These are phyloP conservation scores for Crithidia fasciculata DNA, from an alignment of 208 protist genomes.

Conservation along the genomic window DNA sequence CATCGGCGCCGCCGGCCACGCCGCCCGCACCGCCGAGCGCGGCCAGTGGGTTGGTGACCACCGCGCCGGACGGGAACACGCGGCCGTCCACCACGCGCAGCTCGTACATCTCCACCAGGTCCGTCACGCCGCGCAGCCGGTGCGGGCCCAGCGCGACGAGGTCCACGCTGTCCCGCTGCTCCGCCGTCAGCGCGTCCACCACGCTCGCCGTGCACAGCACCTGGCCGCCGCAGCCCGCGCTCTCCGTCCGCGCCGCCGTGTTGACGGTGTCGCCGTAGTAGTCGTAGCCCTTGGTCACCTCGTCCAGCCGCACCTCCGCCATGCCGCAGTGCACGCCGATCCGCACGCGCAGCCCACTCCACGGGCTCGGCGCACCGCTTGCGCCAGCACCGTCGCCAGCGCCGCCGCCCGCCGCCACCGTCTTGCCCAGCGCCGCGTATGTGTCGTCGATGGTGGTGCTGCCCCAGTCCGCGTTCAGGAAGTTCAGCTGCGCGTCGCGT, in stretches of 20 bases:
- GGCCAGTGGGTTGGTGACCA: slow-evolving; percentile 19
- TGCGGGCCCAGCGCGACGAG: slow-evolving; percentile 35
- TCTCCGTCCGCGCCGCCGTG: slow-evolving; percentile 78
- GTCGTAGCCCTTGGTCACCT: slow-evolving; percentile 78
- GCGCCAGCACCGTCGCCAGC: too few relatives aligned
- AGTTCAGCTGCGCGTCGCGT: slow-evolving; percentile 45
- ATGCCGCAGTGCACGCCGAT: slow-evolving; percentile 65
- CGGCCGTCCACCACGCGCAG: slow-evolving; percentile 53
- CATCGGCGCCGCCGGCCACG: not conserved
- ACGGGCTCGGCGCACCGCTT: slow-evolving; percentile 29
- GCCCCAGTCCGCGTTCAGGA: slow-evolving; percentile 54
- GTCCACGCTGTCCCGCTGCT: slow-evolving; percentile 31
- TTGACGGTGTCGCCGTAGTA: slow-evolving; percentile 86
- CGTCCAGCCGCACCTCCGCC: slow-evolving; percentile 51
- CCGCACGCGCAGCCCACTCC: slow-evolving; percentile 59
- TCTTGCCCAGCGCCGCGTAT: slow-evolving; percentile 22
- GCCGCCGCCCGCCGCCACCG: slow-evolving; percentile 6
- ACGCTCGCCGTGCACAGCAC: slow-evolving; percentile 55
- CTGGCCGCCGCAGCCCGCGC: slow-evolving; percentile 76
- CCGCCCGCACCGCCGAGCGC: not conserved
- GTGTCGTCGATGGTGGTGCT: slow-evolving; percentile 45
- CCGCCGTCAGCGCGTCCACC: slow-evolving; percentile 35
- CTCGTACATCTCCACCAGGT: slow-evolving; percentile 66
- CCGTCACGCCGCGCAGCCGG: slow-evolving; percentile 56
- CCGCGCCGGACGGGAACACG: slow-evolving; percentile 18